These are phyloP conservation scores for Heterobasidion parviporum DNA, from an alignment of 1,284 basidiomycete species.

Conservation along the genomic window DNA sequence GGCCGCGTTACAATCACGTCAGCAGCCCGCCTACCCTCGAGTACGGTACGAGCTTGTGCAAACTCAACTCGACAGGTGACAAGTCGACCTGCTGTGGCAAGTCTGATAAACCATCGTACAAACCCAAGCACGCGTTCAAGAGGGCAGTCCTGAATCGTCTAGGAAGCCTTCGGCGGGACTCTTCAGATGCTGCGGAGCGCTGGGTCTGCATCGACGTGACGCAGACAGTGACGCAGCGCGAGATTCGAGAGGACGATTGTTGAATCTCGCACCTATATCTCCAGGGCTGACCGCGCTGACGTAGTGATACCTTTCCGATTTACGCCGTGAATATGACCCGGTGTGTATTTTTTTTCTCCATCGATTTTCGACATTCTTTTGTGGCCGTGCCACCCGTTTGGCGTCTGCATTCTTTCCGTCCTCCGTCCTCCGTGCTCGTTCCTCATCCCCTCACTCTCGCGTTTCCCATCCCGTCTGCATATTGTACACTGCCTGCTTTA, in stretches of 20 bases:
- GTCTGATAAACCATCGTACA: neutral
- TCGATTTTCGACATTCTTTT: too few relatives aligned
- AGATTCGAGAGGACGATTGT: neutral
- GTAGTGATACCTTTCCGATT: too few relatives aligned
- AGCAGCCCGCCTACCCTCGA: neutral
- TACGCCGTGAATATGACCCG: too few relatives aligned
- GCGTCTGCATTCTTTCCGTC: too few relatives aligned
- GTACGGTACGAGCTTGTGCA: neutral
- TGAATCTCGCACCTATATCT: neutral
- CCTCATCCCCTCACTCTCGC: too few relatives aligned
- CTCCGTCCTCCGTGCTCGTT: too few relatives aligned
- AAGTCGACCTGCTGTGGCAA: neutral
- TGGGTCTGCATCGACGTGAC: neutral
- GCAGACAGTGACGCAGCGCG: neutral
- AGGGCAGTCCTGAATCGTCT: neutral
- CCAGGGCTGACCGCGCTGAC: too few relatives aligned
- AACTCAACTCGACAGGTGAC: neutral
- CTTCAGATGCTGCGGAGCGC: neutral
- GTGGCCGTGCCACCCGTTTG: too few relatives aligned
- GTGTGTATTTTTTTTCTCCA: too few relatives aligned
- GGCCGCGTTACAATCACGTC: constrained; percentile 22
- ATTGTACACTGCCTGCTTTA: too few relatives aligned
- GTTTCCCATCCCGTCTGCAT: too few relatives aligned
- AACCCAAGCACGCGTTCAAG: neutral
- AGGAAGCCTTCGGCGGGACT: neutral